Evolutionary conservation across 257 asterid genomes (phyloP), one percentile per base, ranked within the genome.

Genomic region (Scutellaria baicalensis): DNA sequence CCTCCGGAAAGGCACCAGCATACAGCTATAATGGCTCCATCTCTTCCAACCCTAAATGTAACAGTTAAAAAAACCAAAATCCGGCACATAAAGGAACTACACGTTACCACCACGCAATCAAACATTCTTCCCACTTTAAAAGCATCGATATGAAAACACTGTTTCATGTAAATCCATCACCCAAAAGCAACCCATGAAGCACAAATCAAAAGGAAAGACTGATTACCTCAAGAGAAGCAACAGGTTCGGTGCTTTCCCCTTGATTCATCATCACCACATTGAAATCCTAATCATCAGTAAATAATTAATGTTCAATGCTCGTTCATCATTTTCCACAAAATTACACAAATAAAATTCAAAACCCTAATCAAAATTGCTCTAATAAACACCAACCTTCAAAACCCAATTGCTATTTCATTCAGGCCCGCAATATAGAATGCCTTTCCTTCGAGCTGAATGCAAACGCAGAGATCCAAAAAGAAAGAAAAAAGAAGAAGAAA

Each of bases 221-320:
- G 70, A 71, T 78, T 80, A 93, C 98, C 97, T 93, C 93, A 31
- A 70, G 65, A 44, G 89, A 71, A 81, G 75, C 75, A 77, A 72
- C 61, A 63, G 92, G n/a, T 68, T 86, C 80, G 39, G 82, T 49
- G 67, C 69, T 75, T 59, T 85, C 91, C 77, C 89, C 97, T 84
- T 88, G 96, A 82, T 83, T 93, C 96, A 86, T 85, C 82, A 44
- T 81, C 85, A 39, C 75, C 84, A 64, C 85, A 75, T 59, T 68
- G 58, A 64, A 77, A 64, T 74, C 71, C 88, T 79, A 72, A 55
- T 66, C 49, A 14, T 13, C 50, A 66, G 10, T 57, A 48, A 45
- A 64, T 1, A 35, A 71, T 40, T 6, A 59, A 59, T 64, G 21
- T 49, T 16, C 56, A 59, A 55, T 12, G 43, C 40, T 20, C 63